Base-by-base conservation (phyloP, 768 basidiomycete species). In the Trametes sanguinea region DNA sequence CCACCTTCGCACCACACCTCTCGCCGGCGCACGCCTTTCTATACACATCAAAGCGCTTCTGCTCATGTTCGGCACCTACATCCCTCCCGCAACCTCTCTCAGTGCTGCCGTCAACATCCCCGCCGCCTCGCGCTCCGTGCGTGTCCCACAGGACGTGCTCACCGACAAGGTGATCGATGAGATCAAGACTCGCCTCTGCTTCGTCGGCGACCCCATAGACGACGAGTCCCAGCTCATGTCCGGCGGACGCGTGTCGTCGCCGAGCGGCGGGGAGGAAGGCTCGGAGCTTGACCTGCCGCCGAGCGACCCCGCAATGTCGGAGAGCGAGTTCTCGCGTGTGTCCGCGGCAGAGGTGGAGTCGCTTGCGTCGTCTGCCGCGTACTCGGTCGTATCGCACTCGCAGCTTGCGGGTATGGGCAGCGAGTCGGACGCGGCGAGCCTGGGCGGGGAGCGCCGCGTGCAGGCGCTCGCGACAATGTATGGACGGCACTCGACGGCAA, bases 151-250 rank as follows among this genome's bases (percentile, higher is more conserved):
- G 66, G 90, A 90, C 67, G 78, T 96, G 32, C 80, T 98, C 40
- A 89, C 90, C 1, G 90, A 93, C 56, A 75, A 79, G 2, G 78
- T 95, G n/a, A 74, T 97, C 14, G 94, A 98, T 73, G 89, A 95
- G 66, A 87, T 98, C 62, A 92, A 97, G 74, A 90, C 89, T 2
- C 85, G 94, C 3, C 89, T 87, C 59, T 95, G 92, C 72, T 95
- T 97, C 67, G 95, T 98, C 29, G 88, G 91, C 30, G 79, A 82
- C 4, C 72, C 80, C 1, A 76, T 92, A 42, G 83, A 82, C 51
- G 68, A 72, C 6, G 65, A 66, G 71, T 76, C n/a, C 35, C 11
- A 6, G 6, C 35, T 37, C 65, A 30, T 39, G 16, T 47, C 35
- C 4, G 40, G n/a, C 22, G 39, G 27, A 2, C 73, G 48, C 73